Evolutionary conservation across 164 flowering plant species (phyloP).

Genomic region (Berberis vulgaris): DNA sequence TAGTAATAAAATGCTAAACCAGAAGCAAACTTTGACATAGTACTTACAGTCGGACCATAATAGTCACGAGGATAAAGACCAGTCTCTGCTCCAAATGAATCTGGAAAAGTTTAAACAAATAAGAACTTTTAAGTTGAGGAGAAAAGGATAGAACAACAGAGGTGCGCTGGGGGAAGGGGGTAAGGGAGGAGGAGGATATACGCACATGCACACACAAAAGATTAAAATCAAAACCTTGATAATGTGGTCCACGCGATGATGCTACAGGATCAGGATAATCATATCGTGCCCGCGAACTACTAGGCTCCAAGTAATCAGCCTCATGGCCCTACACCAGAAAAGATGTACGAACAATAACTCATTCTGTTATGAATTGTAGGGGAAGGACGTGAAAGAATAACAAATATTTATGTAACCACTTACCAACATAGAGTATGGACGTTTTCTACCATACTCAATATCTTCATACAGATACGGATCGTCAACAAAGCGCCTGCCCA

Average conservation of each 20-base stretch:
- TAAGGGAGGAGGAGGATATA: background rate
- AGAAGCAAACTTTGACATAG: background rate
- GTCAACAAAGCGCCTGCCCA: slow-evolving; percentile 33
- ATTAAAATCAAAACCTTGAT: slow-evolving; percentile 22
- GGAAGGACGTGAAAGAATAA: background rate
- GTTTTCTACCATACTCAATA: slow-evolving; percentile 37
- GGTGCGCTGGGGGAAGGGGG: too few relatives aligned
- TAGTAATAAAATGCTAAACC: background rate
- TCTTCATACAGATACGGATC: slow-evolving; percentile 46
- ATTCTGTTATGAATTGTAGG: too few relatives aligned
- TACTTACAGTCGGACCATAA: slow-evolving; percentile 50
- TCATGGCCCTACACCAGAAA: slow-evolving; percentile 35
- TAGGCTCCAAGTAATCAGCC: slow-evolving; percentile 45
- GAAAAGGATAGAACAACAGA: too few relatives aligned
- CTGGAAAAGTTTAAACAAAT: slow-evolving; percentile 13
- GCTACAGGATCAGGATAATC: slow-evolving; percentile 38
- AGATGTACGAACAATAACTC: background rate
- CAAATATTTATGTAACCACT: slow-evolving; percentile 6
- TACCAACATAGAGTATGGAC: slow-evolving; percentile 49
- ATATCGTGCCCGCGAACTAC: slow-evolving; percentile 46
- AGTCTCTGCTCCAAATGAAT: slow-evolving; percentile 27
- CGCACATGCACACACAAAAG: background rate
- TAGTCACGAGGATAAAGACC: slow-evolving; percentile 32
- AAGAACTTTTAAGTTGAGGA: background rate
- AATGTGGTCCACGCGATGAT: slow-evolving; percentile 29